Conservation (phyloP, 257 asterid species). For the Solanum neorickii region DNA sequence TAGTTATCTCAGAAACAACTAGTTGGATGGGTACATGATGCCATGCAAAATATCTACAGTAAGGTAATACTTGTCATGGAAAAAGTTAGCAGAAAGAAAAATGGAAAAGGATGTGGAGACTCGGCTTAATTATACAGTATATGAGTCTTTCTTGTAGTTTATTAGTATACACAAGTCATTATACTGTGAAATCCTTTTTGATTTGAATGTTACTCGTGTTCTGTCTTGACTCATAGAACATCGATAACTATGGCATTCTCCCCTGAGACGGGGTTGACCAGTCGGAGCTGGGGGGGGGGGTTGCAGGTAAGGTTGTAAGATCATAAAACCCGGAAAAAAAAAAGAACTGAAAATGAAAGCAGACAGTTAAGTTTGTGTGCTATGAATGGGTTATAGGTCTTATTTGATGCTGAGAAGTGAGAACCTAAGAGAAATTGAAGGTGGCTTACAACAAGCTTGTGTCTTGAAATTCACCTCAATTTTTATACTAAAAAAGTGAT, state of each 20-base stretch:
- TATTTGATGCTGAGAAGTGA: neutral
- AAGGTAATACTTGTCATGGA: neutral
- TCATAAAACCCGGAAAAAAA: neutral
- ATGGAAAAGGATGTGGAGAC: neutral
- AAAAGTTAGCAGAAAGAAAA: neutral
- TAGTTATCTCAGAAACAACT: conserved; percentile 3
- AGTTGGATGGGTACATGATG: neutral
- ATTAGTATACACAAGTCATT: neutral
- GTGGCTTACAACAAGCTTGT: no score
- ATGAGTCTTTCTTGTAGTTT: neutral
- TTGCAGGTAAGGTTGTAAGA: neutral
- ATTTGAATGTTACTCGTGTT: neutral
- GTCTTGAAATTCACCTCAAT: neutral
- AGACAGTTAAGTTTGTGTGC: neutral
- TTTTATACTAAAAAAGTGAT: neutral
- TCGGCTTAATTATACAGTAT: no score
- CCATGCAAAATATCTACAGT: neutral
- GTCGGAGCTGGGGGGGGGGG: neutral
- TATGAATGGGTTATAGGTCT: neutral
- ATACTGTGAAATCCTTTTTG: neutral
- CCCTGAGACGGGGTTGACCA: neutral
- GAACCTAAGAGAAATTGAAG: neutral
- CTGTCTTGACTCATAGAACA: neutral
- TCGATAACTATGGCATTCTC: neutral
- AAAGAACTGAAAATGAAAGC: neutral